Percentiles rank a stretch among this genome's conserved stretches.
These are phyloP conservation scores for Gossypium thurberi DNA, from an alignment of 345 rosid genomes.

Conservation along the genomic window DNA sequence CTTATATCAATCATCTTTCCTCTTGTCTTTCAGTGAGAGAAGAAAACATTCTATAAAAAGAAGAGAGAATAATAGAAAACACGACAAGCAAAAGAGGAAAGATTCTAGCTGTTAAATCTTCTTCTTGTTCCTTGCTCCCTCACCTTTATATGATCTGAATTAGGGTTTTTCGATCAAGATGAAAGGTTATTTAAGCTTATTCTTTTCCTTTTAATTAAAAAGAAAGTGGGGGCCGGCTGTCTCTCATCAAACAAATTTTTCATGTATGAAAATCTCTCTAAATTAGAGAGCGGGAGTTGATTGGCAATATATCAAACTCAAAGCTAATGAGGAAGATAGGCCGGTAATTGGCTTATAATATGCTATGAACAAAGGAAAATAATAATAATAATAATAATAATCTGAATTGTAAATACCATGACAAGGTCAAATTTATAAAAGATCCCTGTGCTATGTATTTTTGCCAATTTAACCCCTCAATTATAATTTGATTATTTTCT, in stretches of 20 bases:
- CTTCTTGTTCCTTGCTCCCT: not conserved
- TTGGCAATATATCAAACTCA: conserved; percentile 85
- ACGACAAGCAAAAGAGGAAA: conserved; percentile 5
- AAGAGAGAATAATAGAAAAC: conserved; percentile 8
- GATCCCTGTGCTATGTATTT: too few species aligned
- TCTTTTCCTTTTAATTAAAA: not conserved
- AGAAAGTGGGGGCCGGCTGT: conserved; percentile 1
- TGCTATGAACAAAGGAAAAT: conserved; percentile 15
- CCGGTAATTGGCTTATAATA: conserved; percentile 4
- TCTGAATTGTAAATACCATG: too few species aligned
- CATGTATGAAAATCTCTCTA: conserved; percentile 33
- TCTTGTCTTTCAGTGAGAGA: conserved; percentile 20
- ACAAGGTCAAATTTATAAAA: too few species aligned
- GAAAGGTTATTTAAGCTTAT: conserved; percentile 21
- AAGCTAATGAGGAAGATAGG: conserved; percentile 33
- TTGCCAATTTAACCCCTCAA: too few species aligned
- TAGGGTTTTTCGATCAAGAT: conserved; percentile 38
- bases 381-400: too few species aligned
- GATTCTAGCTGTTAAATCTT: not conserved
- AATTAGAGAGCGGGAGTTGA: not conserved
- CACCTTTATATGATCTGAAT: conserved; percentile 3
- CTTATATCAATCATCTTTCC: not conserved
- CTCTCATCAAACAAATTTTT: conserved; percentile 18
- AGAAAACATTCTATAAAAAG: conserved; percentile 15
- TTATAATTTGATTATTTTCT: too few species aligned